These are phyloP conservation scores for Wickerhamomyces hampshirensis DNA, from an alignment of 805 yeast genomes.

Conservation along the genomic window DNA sequence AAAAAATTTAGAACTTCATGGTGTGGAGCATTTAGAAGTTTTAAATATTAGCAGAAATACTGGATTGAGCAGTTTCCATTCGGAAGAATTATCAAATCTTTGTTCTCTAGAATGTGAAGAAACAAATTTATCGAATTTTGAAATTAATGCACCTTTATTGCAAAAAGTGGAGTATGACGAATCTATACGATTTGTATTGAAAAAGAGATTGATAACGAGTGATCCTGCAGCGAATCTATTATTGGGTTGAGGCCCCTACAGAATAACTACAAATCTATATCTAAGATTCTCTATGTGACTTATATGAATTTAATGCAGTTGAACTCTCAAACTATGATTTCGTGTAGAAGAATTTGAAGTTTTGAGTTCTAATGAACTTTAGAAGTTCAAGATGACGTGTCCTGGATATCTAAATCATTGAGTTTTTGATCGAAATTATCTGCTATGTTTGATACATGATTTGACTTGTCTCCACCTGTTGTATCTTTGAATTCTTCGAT, in stretches of 20 bases:
- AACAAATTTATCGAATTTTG: slow-evolving; percentile 3
- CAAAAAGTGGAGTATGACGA: slow-evolving; percentile 8
- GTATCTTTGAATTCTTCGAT: neutral
- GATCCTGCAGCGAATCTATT: neutral
- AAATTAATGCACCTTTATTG: slow-evolving; percentile 9
- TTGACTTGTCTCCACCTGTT: neutral
- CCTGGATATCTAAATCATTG: too few species aligned
- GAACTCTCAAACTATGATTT: too few species aligned
- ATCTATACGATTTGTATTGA: slow-evolving; percentile 29
- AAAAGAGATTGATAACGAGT: neutral
- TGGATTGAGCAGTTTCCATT: slow-evolving; percentile 1
- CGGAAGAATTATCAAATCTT: slow-evolving; percentile 1
- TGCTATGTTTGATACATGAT: neutral
- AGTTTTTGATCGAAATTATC: too few species aligned
- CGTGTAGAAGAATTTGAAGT: too few species aligned
- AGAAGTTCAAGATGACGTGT: too few species aligned
- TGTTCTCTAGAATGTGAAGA: slow-evolving; percentile 10
- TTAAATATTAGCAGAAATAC: slow-evolving; percentile 10
- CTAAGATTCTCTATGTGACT: too few species aligned
- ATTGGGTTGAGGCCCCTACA: neutral
- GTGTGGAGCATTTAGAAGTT: slow-evolving; percentile 4
- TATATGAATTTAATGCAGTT: too few species aligned
- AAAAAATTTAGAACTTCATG: slow-evolving; percentile 1
- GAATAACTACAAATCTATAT: too few species aligned
- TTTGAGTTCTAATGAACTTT: too few species aligned